These are phyloP conservation scores for Parmelia sp. DNA, from an alignment of 495 filamentous ascomycete genomes.

Conservation along the genomic window DNA sequence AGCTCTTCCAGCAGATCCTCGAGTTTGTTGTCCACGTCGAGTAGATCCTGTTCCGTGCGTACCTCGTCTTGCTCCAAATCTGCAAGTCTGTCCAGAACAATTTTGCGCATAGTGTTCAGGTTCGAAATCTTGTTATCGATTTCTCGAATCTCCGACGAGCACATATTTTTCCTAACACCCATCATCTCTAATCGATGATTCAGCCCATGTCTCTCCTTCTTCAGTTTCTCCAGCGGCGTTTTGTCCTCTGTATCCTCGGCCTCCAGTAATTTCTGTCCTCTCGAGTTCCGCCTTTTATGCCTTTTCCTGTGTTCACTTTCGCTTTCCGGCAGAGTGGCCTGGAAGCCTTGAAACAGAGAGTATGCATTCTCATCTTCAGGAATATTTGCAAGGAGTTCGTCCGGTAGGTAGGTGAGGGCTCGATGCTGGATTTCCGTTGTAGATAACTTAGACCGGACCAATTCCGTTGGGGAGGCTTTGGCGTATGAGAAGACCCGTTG, in stretches of 20 bases:
- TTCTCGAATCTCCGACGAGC: conserved; percentile 88
- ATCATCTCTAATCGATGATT: conserved; percentile 86
- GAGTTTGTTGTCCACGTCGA: conserved; percentile 76
- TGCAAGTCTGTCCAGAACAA: conserved; percentile 83
- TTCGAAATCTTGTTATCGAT: conserved; percentile 97
- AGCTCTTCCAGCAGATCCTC: conserved; percentile 76
- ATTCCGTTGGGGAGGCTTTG: conserved; percentile 80
- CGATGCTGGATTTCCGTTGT: conserved; percentile 91
- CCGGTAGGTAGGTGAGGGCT: conserved; percentile 79
- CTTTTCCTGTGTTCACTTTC: conserved; percentile 53
- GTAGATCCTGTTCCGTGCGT: conserved; percentile 79
- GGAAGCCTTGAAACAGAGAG: conserved; percentile 93
- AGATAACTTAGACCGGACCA: conserved; percentile 87
- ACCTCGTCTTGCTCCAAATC: conserved; percentile 88
- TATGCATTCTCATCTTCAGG: conserved; percentile 80
- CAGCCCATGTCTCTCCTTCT: conserved; percentile 68
- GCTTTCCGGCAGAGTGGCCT: conserved; percentile 78
- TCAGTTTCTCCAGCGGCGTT: conserved; percentile 61
- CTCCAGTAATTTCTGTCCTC: conserved; percentile 66
- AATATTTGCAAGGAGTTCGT: conserved; percentile 81
- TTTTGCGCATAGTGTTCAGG: conserved; percentile 85
- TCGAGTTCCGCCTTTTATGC: conserved; percentile 62
- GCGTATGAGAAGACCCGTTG: conserved; percentile 83
- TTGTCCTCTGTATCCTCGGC: conserved; percentile 51
- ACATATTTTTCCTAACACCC: conserved; percentile 92